Conservation (phyloP, 2,329 filamentous ascomycete species). For the Curvularia sp. region DNA sequence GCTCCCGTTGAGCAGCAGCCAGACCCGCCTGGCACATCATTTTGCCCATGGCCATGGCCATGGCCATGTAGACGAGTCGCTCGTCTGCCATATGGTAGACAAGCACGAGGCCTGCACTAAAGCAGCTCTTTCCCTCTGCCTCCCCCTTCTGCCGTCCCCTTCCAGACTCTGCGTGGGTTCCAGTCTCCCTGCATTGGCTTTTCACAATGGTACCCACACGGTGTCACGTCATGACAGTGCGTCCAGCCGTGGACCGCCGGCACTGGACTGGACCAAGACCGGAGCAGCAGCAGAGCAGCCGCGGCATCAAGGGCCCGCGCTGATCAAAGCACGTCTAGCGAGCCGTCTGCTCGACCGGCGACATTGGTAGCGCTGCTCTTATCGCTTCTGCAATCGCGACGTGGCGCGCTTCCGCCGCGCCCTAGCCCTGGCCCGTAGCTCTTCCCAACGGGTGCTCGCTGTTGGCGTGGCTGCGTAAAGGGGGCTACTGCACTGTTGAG, state of each 20-base stretch:
- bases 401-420: slow-evolving; percentile 35
- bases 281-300: slow-evolving; percentile 27
- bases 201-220: neutral
- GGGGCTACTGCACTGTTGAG: slow-evolving; percentile 37
- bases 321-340: slow-evolving; percentile 43
- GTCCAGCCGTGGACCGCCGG: slow-evolving; percentile 6
- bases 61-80: neutral
- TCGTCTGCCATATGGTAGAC: neutral
- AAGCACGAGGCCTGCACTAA: neutral
- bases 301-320: slow-evolving; percentile 24
- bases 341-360: slow-evolving; percentile 28
- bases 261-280: slow-evolving; percentile 20
- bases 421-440: slow-evolving; percentile 30
- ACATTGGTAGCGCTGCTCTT: slow-evolving; percentile 35
- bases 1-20: slow-evolving; percentile 10
- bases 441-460: slow-evolving; percentile 33
- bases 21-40: neutral
- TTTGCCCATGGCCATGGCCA: too few relatives aligned
- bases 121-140: too few relatives aligned
- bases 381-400: slow-evolving; percentile 31
- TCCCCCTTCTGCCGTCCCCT: neutral
- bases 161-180: neutral
- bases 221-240: slow-evolving; percentile 10
- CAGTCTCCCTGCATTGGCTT: neutral
- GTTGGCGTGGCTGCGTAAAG: slow-evolving; percentile 34